A percentile compares a stretch with the other conserved stretches of the same genome.
Conservation (phyloP, 371 early-diverging fungal species). For the Sporodiniella umbellata region DNA sequence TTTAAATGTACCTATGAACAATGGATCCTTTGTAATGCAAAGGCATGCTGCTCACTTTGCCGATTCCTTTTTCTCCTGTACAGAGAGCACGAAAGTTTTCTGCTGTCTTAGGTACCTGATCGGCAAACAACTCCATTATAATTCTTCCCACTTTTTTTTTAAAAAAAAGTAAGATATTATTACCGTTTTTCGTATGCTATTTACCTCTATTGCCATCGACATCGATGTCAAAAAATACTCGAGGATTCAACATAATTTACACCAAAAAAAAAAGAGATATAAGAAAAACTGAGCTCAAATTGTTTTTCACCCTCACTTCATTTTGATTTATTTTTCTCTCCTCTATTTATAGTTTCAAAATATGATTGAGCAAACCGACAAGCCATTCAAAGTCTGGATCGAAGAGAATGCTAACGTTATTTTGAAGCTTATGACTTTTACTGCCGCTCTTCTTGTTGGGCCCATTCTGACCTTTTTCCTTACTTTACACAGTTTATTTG, state of each 20-base stretch:
- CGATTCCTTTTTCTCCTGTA: constrained; percentile 73
- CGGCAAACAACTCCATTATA: constrained; percentile 89
- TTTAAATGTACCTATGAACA: constrained; percentile 50
- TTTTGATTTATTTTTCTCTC: constrained; percentile 1
- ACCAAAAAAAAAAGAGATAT: constrained; percentile 2
- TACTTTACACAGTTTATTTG: constrained; percentile 38
- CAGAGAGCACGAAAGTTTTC: constrained; percentile 95
- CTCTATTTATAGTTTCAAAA: neutral
- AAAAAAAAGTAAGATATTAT: neutral
- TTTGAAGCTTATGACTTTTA: constrained; percentile 42
- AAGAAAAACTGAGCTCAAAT: constrained; percentile 1
- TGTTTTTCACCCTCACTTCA: too few relatives aligned
- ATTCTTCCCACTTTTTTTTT: constrained; percentile 69
- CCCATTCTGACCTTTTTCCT: constrained; percentile 45
- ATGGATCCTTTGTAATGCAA: constrained; percentile 65
- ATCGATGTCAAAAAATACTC: constrained; percentile 68
- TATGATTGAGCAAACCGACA: neutral
- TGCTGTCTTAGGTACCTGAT: constrained; percentile 95
- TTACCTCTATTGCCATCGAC: constrained; percentile 57
- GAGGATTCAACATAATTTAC: constrained; percentile 52
- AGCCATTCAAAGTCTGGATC: constrained; percentile 1
- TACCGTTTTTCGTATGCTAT: neutral
- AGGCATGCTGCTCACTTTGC: constrained; percentile 63
- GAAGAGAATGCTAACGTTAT: constrained; percentile 14
- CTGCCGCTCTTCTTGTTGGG: constrained; percentile 36